These are phyloP conservation scores for Emmonsiellopsis sp. DNA, from an alignment of 2,329 filamentous ascomycete genomes.

Conservation along the genomic window DNA sequence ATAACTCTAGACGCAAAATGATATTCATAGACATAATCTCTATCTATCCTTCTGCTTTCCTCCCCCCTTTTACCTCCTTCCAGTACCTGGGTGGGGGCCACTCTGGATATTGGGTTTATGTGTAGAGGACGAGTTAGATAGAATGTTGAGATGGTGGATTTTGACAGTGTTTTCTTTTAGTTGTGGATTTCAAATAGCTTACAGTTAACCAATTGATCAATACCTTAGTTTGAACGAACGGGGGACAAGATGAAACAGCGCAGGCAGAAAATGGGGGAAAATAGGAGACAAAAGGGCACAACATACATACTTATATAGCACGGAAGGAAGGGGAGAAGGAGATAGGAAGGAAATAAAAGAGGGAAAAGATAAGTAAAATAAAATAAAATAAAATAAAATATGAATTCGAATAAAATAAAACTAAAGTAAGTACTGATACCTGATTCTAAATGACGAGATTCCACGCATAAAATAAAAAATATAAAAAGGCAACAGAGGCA, in stretches of 20 bases:
- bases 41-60: not conserved
- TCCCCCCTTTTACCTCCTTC: not conserved
- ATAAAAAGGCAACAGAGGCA: not conserved
- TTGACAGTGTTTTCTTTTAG: too few relatives aligned
- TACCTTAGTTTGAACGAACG: too few relatives aligned
- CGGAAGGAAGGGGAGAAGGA: not conserved
- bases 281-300: not conserved
- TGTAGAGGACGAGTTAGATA: too few relatives aligned
- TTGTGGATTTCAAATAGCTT: too few relatives aligned
- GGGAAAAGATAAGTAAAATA: not conserved
- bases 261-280: not conserved
- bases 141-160: too few relatives aligned
- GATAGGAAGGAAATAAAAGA: not conserved
- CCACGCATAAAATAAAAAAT: not conserved
- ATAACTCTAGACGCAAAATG: not conserved
- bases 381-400: slow-evolving; percentile 4
- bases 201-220: too few relatives aligned
- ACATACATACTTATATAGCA: not conserved
- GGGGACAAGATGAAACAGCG: too few relatives aligned
- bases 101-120: too few relatives aligned
- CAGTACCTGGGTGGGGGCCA: not conserved
- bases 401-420: not conserved
- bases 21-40: not conserved
- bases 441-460: not conserved
- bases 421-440: not conserved